phyloP scores from a whole-genome alignment of 2,329 filamentous ascomycete genomes.

The Macrophomina pseudophaseolina region DNA sequence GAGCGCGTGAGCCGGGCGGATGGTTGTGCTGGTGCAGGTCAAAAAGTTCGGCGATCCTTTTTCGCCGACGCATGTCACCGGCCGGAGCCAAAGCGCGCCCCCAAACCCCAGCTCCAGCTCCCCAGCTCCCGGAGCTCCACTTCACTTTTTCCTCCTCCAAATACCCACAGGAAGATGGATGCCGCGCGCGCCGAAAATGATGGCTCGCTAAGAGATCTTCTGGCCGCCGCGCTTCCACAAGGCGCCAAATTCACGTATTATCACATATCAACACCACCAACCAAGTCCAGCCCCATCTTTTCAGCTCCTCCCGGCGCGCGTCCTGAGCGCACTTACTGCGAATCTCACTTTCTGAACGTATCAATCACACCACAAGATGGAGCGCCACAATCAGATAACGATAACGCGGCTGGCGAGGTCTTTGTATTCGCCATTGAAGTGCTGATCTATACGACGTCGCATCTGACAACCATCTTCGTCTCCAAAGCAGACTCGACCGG shows the following conservation, averaged over 20 bases:
- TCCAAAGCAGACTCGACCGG: conserved; percentile 98
- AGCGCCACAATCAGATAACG: neutral
- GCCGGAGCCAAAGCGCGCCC: neutral
- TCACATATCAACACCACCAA: conserved; percentile 86
- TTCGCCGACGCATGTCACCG: conserved; percentile 14
- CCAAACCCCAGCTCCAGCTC: conserved; percentile 1
- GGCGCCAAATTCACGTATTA: conserved; percentile 70
- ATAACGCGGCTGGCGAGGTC: conserved; percentile 53
- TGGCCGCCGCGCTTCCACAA: conserved; percentile 59
- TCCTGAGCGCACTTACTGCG: conserved; percentile 80
- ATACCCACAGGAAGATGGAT: neutral
- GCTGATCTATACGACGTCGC: conserved; percentile 79
- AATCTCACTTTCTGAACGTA: conserved; percentile 77
- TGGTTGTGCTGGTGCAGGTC: conserved; percentile 26
- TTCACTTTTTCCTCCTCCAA: neutral
- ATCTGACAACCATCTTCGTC: conserved; percentile 86
- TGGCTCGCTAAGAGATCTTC: conserved; percentile 42
- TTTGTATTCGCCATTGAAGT: conserved; percentile 86
- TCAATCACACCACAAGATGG: conserved; percentile 49
- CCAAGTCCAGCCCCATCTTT: conserved; percentile 75
- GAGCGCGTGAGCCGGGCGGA: conserved; percentile 28
- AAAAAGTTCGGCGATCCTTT: conserved; percentile 27
- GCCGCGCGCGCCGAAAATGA: neutral
- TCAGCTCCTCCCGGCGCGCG: conserved; percentile 74
- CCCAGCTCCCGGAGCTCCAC: neutral